Percentiles rank a stretch among this genome's conserved stretches.
phyloP scores from a whole-genome alignment of 805 yeast species.

The Brettanomyces nanus region DNA sequence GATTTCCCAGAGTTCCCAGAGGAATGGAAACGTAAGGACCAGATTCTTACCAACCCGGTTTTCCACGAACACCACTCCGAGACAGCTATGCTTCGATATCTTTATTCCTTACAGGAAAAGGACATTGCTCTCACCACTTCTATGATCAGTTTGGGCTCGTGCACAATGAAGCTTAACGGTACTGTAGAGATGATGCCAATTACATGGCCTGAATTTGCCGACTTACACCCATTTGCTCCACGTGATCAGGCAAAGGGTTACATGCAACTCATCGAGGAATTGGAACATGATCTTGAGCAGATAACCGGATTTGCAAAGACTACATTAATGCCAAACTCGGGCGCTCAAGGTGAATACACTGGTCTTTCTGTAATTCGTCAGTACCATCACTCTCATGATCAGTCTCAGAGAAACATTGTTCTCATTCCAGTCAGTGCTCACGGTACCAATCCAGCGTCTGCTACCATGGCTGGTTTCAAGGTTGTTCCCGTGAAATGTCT shows the following conservation, averaged over 20 bases:
- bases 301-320: slow-evolving; percentile 92
- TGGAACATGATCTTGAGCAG: slow-evolving; percentile 78
- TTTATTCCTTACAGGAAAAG: slow-evolving; percentile 75
- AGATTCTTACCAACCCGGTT: slow-evolving; percentile 60
- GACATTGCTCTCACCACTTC: slow-evolving; percentile 92
- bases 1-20: slow-evolving; percentile 43
- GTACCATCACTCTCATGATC: slow-evolving; percentile 58
- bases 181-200: slow-evolving; percentile 93
- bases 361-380: slow-evolving; percentile 82
- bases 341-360: slow-evolving; percentile 97
- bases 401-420: slow-evolving; percentile 72
- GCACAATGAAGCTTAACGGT: slow-evolving; percentile 96
- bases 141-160: slow-evolving; percentile 96
- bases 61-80: slow-evolving; percentile 88
- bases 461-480: slow-evolving; percentile 93
- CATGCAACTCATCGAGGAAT: slow-evolving; percentile 60
- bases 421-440: slow-evolving; percentile 96
- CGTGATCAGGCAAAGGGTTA: slow-evolving; percentile 84
- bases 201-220: slow-evolving; percentile 88
- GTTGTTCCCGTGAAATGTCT: slow-evolving; percentile 90
- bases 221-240: slow-evolving; percentile 92
- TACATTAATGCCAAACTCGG: slow-evolving; percentile 93
- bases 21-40: slow-evolving; percentile 46
- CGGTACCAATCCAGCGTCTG: slow-evolving; percentile 98
- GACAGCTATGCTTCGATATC: slow-evolving; percentile 87